Conservation (phyloP, 2,329 filamentous ascomycete species). For the Cladosporium sp. region DNA sequence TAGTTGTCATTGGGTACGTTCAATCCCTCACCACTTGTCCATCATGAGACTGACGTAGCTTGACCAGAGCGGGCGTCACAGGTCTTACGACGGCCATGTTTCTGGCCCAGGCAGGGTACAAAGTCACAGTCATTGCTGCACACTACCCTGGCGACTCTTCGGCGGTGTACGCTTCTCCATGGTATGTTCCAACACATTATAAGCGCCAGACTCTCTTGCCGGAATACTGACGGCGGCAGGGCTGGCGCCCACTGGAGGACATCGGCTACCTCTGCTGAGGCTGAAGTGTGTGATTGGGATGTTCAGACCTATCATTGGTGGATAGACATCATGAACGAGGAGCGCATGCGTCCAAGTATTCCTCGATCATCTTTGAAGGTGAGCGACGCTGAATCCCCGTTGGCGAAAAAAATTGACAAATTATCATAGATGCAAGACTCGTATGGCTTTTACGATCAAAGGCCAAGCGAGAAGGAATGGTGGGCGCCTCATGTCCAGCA, state of each 20-base stretch:
- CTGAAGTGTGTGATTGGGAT: constrained; percentile 38
- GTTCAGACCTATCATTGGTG: constrained; percentile 38
- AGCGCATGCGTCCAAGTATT: constrained; percentile 22
- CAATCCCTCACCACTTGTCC: background rate
- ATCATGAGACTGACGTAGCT: constrained; percentile 4
- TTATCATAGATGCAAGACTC: background rate
- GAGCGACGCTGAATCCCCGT: background rate
- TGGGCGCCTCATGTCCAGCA: constrained; percentile 34
- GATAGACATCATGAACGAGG: constrained; percentile 29
- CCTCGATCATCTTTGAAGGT: constrained; percentile 24
- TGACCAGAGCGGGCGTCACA: constrained; percentile 40
- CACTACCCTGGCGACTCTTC: constrained; percentile 39
- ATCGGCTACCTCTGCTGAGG: constrained; percentile 32
- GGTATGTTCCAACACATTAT: constrained; percentile 37
- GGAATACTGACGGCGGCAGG: constrained; percentile 24
- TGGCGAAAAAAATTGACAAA: background rate
- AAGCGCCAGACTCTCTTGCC: background rate
- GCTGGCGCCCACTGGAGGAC: constrained; percentile 47
- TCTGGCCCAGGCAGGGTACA: constrained; percentile 37
- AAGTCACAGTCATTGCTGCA: constrained; percentile 39
- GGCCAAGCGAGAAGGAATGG: constrained; percentile 28
- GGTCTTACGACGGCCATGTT: constrained; percentile 43
- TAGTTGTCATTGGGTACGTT: constrained; percentile 21
- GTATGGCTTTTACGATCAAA: constrained; percentile 12
- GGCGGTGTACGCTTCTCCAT: constrained; percentile 41